These are phyloP conservation scores for Dorcoceras hygrometricum DNA, from an alignment of 257 asterid genomes.

Conservation along the genomic window DNA sequence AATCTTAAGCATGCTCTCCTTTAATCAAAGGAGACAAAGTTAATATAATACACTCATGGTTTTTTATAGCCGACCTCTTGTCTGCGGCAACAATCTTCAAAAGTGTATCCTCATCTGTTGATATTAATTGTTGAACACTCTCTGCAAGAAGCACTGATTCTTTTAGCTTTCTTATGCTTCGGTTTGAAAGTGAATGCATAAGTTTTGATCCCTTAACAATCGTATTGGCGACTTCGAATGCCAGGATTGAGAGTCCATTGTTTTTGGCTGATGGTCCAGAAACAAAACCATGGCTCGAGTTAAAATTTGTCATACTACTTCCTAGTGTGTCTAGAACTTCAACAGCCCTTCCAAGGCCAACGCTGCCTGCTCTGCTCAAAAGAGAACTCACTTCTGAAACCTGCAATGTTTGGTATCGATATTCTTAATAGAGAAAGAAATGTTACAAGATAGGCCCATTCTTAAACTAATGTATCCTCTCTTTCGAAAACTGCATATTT, in stretches of 20 bases:
- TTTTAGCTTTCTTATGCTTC: conserved; percentile 49
- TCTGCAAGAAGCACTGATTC: conserved; percentile 65
- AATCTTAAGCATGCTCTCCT: background rate
- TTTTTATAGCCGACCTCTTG: conserved; percentile 54
- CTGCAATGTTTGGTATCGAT: conserved; percentile 31
- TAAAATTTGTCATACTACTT: conserved; percentile 52
- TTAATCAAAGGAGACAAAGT: background rate
- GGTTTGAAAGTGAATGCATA: conserved; percentile 59
- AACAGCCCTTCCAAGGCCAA: conserved; percentile 60
- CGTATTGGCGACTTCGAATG: conserved; percentile 86
- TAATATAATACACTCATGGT: background rate
- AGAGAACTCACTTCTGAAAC: conserved; percentile 57
- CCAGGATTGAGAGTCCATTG: conserved; percentile 59
- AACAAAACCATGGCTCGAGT: conserved; percentile 50
- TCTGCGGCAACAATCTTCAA: conserved; percentile 63
- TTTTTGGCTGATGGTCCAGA: conserved; percentile 45
- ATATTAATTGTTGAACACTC: conserved; percentile 59
- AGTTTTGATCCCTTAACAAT: conserved; percentile 71
- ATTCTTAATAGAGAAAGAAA: conserved; percentile 1
- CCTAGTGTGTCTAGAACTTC: conserved; percentile 68
- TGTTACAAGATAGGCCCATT: conserved; percentile 7
- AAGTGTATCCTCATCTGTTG: conserved; percentile 59
- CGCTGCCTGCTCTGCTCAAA: conserved; percentile 54
- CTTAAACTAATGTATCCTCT: background rate
- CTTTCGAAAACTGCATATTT: background rate